phyloP scores from a whole-genome alignment of 768 basidiomycete species.

The Postia placenta region DNA sequence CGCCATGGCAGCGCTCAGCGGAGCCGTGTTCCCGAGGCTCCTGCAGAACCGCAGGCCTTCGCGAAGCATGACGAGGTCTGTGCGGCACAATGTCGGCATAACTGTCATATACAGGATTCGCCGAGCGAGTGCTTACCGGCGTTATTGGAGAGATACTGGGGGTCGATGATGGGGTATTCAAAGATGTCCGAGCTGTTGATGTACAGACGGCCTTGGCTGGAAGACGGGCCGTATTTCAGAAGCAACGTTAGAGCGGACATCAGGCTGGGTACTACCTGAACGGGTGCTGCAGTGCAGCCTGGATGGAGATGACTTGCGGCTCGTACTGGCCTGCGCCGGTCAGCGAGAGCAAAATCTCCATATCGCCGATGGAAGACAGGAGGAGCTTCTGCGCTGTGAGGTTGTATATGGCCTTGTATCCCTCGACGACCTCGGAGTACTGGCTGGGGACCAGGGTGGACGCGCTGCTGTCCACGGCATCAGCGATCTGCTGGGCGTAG shows the following conservation, averaged over 20 bases:
- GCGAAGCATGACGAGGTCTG: conserved; percentile 43
- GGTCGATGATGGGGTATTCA: conserved; percentile 57
- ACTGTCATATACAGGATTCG: background rate
- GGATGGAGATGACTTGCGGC: conserved; percentile 44
- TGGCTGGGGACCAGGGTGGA: conserved; percentile 38
- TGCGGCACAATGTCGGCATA: background rate
- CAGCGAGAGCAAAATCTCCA: conserved; percentile 49
- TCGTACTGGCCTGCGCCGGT: conserved; percentile 32
- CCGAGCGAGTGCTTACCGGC: conserved; percentile 32
- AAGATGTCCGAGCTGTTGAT: conserved; percentile 58
- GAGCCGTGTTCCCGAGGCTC: conserved; percentile 42
- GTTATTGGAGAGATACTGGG: conserved; percentile 53
- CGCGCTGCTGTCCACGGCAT: conserved; percentile 25
- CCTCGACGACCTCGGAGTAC: conserved; percentile 39
- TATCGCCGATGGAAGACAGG: conserved; percentile 37
- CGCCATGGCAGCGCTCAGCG: conserved; percentile 40
- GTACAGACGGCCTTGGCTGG: conserved; percentile 51
- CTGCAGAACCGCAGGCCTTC: conserved; percentile 62
- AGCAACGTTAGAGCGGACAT: background rate
- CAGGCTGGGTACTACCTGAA: conserved; percentile 32
- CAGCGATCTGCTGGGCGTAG: conserved; percentile 23
- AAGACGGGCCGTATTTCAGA: no score
- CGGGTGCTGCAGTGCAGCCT: conserved; percentile 63
- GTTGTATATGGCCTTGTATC: conserved; percentile 52
- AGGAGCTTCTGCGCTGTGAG: conserved; percentile 35